Evolutionary conservation across 768 basidiomycete genomes (phyloP).

Genomic region (Termitomyces sp.): DNA sequence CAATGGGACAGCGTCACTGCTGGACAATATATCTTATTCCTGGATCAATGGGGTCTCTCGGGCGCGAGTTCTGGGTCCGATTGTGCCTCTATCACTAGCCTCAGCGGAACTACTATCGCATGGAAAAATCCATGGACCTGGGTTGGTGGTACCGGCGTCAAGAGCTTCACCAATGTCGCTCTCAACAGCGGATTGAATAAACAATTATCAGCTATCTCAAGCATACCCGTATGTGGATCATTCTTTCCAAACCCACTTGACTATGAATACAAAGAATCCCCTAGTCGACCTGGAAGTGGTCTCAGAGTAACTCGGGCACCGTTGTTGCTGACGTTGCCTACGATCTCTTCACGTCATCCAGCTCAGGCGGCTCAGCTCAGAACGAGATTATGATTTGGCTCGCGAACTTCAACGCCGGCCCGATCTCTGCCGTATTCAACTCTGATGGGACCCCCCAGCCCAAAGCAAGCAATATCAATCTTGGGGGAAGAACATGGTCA

Average conservation of each 20-base stretch:
- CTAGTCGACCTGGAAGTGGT: slow-evolving; percentile 58
- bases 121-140: slow-evolving; percentile 58
- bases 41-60: slow-evolving; percentile 44
- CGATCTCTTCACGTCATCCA: slow-evolving; percentile 59
- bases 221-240: slow-evolving; percentile 47
- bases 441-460: slow-evolving; percentile 44
- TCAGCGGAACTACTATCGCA: slow-evolving; percentile 37
- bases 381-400: slow-evolving; percentile 69
- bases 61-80: slow-evolving; percentile 46
- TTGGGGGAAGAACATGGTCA: slow-evolving; percentile 53
- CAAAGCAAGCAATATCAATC: slow-evolving; percentile 37
- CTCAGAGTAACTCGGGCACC: slow-evolving; percentile 35
- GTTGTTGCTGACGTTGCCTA: slow-evolving; percentile 57
- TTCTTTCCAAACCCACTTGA: neutral
- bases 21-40: slow-evolving; percentile 45
- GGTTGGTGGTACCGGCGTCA: slow-evolving; percentile 49
- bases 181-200: slow-evolving; percentile 48
- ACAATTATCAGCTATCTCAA: slow-evolving; percentile 49
- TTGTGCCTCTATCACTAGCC: slow-evolving; percentile 44
- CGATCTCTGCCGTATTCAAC: slow-evolving; percentile 50
- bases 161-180: slow-evolving; percentile 61
- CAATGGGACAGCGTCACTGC: slow-evolving; percentile 49
- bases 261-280: neutral
- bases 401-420: slow-evolving; percentile 52
- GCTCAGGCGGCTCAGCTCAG: slow-evolving; percentile 43